phyloP scores from a whole-genome alignment of 2,329 filamentous ascomycete species.

The Venturia effusa region DNA sequence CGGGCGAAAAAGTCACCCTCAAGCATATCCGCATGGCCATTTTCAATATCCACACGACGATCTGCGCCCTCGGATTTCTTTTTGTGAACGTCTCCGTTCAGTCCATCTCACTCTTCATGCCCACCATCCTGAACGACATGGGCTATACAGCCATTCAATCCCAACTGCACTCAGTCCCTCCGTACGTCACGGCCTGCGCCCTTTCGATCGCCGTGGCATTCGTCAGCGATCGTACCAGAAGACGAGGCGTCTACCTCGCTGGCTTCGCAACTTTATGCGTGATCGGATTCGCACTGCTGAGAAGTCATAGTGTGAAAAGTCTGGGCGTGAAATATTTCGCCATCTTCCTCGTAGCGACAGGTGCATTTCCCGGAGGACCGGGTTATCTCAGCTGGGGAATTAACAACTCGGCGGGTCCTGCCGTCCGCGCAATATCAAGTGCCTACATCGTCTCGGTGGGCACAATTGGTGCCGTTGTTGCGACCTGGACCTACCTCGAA shows the following conservation, averaged over 20 bases:
- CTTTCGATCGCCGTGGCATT: constrained; percentile 27
- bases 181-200: constrained; percentile 27
- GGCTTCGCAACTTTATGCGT: constrained; percentile 31
- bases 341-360: constrained; percentile 45
- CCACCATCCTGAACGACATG: constrained; percentile 26
- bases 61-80: constrained; percentile 48
- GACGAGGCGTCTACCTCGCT: constrained; percentile 27
- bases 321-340: constrained; percentile 40
- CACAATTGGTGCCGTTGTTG: constrained; percentile 46
- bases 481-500: constrained; percentile 46
- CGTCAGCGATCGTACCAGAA: constrained; percentile 26
- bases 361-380: constrained; percentile 47
- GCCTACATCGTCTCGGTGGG: constrained; percentile 46
- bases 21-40: constrained; percentile 42
- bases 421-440: constrained; percentile 44
- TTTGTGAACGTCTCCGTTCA: constrained; percentile 51
- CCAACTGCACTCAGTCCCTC: constrained; percentile 28
- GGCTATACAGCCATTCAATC: constrained; percentile 28
- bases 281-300: constrained; percentile 41
- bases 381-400: constrained; percentile 39
- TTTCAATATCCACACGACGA: constrained; percentile 47
- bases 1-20: constrained; percentile 37
- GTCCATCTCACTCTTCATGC: constrained; percentile 29
- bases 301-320: constrained; percentile 27
- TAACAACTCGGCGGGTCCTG: constrained; percentile 41